Conservation (phyloP, 164 flowering plant species). For the Aristolochia contorta region DNA sequence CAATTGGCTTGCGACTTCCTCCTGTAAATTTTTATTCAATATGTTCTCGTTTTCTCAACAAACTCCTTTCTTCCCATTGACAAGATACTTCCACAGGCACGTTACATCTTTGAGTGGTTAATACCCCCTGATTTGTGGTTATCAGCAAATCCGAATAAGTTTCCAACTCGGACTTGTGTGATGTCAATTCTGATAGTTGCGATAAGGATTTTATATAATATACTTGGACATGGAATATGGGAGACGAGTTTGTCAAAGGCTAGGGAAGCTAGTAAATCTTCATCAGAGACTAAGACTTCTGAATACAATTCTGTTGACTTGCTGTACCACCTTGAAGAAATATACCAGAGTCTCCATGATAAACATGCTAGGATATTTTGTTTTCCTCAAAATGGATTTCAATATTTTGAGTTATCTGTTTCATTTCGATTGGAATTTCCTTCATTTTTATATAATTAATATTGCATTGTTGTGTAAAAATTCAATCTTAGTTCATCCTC, state of each 20-base stretch:
- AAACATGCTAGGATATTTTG: slow-evolving; percentile 32
- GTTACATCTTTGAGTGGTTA: slow-evolving; percentile 62
- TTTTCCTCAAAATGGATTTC: not conserved
- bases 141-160: slow-evolving; percentile 39
- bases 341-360: slow-evolving; percentile 26
- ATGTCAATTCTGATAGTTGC: slow-evolving; percentile 74
- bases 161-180: slow-evolving; percentile 72
- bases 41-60: slow-evolving; percentile 50
- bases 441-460: not conserved
- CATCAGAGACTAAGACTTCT: slow-evolving; percentile 16
- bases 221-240: slow-evolving; percentile 75
- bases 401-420: too few relatives aligned
- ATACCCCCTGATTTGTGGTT: slow-evolving; percentile 80
- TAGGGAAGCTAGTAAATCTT: not conserved
- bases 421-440: not conserved
- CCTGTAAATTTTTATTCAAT: slow-evolving; percentile 73
- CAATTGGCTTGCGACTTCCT: slow-evolving; percentile 62
- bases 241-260: slow-evolving; percentile 33
- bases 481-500: not conserved
- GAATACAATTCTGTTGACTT: slow-evolving; percentile 35
- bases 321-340: slow-evolving; percentile 37
- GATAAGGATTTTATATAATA: slow-evolving; percentile 54
- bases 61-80: slow-evolving; percentile 52
- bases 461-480: not conserved
- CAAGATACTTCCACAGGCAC: slow-evolving; percentile 53